A percentile compares a stretch with the other conserved stretches of the same genome.
Conservation (phyloP, 371 early-diverging fungal genomes). For the Ordospora pajunii region DNA sequence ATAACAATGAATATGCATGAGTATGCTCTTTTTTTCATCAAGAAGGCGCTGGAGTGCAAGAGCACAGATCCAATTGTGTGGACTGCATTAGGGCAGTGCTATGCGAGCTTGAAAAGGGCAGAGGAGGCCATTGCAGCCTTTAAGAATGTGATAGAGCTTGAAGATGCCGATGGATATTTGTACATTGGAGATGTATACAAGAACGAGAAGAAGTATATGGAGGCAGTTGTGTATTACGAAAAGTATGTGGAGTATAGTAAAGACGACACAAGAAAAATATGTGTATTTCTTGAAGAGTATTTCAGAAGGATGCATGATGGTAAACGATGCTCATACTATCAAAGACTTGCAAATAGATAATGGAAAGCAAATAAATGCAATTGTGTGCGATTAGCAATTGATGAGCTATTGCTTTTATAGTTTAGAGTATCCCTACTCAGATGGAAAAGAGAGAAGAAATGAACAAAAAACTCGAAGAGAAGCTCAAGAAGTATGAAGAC, state of each 20-base stretch:
- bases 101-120: constrained; percentile 18
- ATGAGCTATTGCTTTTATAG: not conserved
- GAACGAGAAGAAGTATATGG: constrained; percentile 29
- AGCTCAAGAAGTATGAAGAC: not conserved
- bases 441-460: constrained; percentile 1
- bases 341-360: constrained; percentile 1
- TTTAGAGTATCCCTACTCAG: not conserved
- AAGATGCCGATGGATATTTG: constrained; percentile 30
- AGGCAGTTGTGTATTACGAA: constrained; percentile 40
- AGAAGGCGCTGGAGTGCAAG: constrained; percentile 67
- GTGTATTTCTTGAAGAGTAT: constrained; percentile 35
- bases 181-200: constrained; percentile 37
- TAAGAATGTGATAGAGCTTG: constrained; percentile 27
- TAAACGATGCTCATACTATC: constrained; percentile 21
- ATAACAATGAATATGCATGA: constrained; percentile 70
- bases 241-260: constrained; percentile 33
- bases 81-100: constrained; percentile 39
- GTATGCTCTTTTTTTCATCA: constrained; percentile 73
- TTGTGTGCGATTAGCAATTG: not conserved
- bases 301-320: constrained; percentile 32
- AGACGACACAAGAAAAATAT: constrained; percentile 21
- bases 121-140: constrained; percentile 49
- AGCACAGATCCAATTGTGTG: constrained; percentile 43
- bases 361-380: not conserved
- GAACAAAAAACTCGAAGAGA: not conserved